These are phyloP conservation scores for Parmelia sp. DNA, from an alignment of 495 filamentous ascomycete species.

Conservation along the genomic window DNA sequence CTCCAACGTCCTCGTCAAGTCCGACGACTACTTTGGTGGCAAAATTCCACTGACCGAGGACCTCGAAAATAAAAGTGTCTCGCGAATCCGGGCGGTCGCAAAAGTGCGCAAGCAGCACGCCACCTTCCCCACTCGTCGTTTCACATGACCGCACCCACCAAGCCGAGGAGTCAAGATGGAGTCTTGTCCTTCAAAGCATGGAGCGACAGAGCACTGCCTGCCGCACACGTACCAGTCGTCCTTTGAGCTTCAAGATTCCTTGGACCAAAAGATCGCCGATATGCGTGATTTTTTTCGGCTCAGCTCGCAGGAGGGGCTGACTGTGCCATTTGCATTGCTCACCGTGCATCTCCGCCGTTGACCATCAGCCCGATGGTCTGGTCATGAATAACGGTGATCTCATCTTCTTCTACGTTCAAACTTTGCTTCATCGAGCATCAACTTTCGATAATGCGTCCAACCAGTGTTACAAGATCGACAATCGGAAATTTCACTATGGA, in stretches of 20 bases:
- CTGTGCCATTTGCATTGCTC: background rate
- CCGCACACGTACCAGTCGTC: background rate
- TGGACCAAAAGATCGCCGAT: background rate
- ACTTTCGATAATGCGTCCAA: background rate
- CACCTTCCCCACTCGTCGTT: background rate
- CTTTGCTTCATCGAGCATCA: background rate
- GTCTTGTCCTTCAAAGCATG: background rate
- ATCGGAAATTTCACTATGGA: background rate
- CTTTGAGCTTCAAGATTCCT: background rate
- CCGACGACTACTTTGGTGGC: background rate
- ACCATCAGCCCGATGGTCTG: background rate
- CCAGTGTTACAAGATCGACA: background rate
- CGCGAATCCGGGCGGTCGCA: background rate
- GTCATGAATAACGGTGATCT: background rate
- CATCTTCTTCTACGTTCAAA: background rate
- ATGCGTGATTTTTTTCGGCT: background rate
- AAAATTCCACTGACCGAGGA: too few relatives aligned
- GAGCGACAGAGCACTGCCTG: background rate
- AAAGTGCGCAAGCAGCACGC: background rate
- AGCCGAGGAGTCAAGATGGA: background rate
- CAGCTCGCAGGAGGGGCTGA: background rate
- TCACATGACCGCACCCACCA: background rate
- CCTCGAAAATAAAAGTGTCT: too few relatives aligned
- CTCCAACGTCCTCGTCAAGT: background rate
- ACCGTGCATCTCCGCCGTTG: background rate